Evolutionary conservation across 2,329 filamentous ascomycete species (phyloP).

Genomic region (Elsinoe batatas): DNA sequence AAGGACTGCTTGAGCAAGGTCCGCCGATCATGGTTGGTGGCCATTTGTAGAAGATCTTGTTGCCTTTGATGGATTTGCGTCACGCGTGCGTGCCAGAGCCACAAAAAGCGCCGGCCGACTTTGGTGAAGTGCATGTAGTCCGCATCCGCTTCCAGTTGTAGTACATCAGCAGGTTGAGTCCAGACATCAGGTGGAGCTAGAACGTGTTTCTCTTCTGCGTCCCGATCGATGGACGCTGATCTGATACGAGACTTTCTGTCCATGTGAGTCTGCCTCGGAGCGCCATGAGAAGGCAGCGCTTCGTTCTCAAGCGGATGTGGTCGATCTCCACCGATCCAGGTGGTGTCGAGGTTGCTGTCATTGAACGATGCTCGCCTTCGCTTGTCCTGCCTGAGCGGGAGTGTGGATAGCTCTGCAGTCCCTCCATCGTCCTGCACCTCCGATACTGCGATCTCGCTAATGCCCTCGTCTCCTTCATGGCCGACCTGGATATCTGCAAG

Average conservation of each 20-base stretch:
- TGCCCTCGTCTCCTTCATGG: slow-evolving; percentile 29
- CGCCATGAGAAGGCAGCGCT: neutral
- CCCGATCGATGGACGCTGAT: neutral
- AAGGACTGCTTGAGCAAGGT: slow-evolving; percentile 45
- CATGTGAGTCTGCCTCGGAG: neutral
- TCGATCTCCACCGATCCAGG: slow-evolving; percentile 30
- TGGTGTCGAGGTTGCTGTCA: slow-evolving; percentile 44
- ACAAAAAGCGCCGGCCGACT: slow-evolving; percentile 38
- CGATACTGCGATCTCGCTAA: neutral
- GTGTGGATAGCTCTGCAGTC: slow-evolving; percentile 32
- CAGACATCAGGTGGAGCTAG: neutral
- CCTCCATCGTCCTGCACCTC: slow-evolving; percentile 7
- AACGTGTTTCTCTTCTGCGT: neutral
- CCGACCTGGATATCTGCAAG: slow-evolving; percentile 65
- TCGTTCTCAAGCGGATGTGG: slow-evolving; percentile 12
- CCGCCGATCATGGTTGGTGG: slow-evolving; percentile 34
- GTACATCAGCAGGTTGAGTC: neutral
- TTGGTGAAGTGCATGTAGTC: slow-evolving; percentile 9
- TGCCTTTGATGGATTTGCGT: slow-evolving; percentile 39
- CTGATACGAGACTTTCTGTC: neutral
- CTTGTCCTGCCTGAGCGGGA: slow-evolving; percentile 47
- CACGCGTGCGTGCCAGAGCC: slow-evolving; percentile 24
- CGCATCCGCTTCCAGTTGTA: neutral
- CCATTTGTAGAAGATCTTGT: slow-evolving; percentile 26
- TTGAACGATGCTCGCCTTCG: slow-evolving; percentile 47